Evolutionary conservation across 2,329 filamentous ascomycete species (phyloP).

Genomic region (Fusarium sp.): DNA sequence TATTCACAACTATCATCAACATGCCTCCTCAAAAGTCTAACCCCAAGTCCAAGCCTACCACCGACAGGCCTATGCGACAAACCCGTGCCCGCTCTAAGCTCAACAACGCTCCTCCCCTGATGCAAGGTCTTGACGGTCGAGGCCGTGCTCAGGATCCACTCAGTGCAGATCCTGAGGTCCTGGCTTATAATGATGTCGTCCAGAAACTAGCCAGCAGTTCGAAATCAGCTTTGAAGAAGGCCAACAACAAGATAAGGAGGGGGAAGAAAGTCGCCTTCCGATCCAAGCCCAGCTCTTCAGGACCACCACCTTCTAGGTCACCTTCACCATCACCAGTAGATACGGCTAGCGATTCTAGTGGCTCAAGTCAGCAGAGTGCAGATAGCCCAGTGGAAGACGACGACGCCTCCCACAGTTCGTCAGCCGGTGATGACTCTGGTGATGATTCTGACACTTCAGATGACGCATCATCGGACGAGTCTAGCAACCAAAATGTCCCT

Average conservation of each 20-base stretch:
- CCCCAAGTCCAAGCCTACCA: background rate
- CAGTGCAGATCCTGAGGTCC: conserved; percentile 1
- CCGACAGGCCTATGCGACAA: conserved; percentile 18
- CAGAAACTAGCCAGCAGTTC: background rate
- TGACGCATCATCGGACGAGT: background rate
- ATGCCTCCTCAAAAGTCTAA: conserved; percentile 13
- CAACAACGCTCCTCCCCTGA: conserved; percentile 38
- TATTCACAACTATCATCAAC: conserved; percentile 10
- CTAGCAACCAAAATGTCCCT: background rate
- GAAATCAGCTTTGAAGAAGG: background rate
- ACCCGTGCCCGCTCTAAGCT: conserved; percentile 44
- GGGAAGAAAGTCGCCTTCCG: conserved; percentile 8
- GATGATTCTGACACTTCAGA: background rate
- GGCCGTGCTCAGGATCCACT: conserved; percentile 9
- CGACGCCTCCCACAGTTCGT: background rate
- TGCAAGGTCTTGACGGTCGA: conserved; percentile 39
- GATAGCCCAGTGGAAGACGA: background rate
- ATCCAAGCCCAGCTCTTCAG: background rate
- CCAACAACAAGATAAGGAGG: background rate
- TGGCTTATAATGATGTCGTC: conserved; percentile 33
- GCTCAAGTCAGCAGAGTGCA: too few relatives aligned
- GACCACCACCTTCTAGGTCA: background rate
- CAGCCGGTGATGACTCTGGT: background rate
- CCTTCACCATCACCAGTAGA: background rate
- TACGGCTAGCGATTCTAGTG: too few relatives aligned